phyloP scores from a whole-genome alignment of 2,329 filamentous ascomycete genomes.

The Curvularia sp. region DNA sequence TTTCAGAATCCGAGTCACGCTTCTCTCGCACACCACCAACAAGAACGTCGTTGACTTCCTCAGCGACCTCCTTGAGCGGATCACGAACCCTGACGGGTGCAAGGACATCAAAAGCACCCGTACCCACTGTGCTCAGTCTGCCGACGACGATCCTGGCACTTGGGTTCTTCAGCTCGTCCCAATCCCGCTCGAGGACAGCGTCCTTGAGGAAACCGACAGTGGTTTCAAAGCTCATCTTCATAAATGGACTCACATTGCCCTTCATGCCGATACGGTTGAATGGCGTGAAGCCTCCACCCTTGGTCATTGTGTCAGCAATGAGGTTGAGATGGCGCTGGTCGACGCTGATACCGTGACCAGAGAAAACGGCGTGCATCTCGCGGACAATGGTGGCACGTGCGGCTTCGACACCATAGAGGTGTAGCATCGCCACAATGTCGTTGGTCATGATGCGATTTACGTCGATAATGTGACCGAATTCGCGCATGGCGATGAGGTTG shows the following conservation, averaged over 20 bases:
- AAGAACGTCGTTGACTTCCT: constrained; percentile 19
- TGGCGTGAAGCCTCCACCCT: constrained; percentile 83
- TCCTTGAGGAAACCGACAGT: constrained; percentile 93
- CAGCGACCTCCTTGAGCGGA: constrained; percentile 31
- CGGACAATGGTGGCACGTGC: constrained; percentile 84
- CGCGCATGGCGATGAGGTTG: constrained; percentile 90
- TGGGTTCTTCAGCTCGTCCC: constrained; percentile 84
- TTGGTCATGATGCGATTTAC: constrained; percentile 89
- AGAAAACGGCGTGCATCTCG: constrained; percentile 86
- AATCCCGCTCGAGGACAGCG: constrained; percentile 87
- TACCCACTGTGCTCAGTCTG: constrained; percentile 80
- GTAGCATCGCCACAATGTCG: constrained; percentile 85
- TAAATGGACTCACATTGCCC: constrained; percentile 86
- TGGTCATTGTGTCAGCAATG: constrained; percentile 98
- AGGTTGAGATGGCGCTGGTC: constrained; percentile 92
- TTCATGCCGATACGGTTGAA: constrained; percentile 92
- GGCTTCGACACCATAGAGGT: constrained; percentile 90
- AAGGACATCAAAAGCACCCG: constrained; percentile 89
- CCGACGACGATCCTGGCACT: constrained; percentile 90
- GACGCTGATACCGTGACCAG: constrained; percentile 87
- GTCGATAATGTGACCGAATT: constrained; percentile 83
- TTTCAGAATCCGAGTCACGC: constrained; percentile 20
- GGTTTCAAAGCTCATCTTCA: constrained; percentile 99
- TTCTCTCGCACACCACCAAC: constrained; percentile 17
- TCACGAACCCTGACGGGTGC: constrained; percentile 41